These are phyloP conservation scores for Fusarium chuoi DNA, from an alignment of 2,329 filamentous ascomycete species.

Conservation along the genomic window DNA sequence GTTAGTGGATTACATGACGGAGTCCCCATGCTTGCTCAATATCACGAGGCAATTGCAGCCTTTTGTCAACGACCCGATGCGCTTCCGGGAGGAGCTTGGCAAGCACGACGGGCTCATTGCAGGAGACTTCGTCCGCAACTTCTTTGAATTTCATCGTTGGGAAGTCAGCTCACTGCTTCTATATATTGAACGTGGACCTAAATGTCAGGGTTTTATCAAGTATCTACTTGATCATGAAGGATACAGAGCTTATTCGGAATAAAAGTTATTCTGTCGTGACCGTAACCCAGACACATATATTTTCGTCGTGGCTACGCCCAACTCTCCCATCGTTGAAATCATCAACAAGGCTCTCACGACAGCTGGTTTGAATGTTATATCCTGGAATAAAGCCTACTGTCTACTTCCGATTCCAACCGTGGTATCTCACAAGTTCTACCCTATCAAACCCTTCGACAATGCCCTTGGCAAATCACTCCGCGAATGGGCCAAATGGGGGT, in stretches of 20 bases:
- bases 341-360: neutral
- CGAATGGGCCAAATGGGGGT: neutral
- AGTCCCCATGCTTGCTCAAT: neutral
- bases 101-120: neutral
- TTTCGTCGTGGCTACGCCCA: neutral
- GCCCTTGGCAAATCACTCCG: neutral
- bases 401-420: neutral
- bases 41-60: neutral
- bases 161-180: neutral
- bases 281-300: neutral
- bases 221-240: neutral
- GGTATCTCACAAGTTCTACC: neutral
- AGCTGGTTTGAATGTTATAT: neutral
- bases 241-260: neutral
- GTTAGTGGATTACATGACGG: neutral
- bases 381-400: slow-evolving; percentile 2
- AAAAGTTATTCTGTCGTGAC: neutral
- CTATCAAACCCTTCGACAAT: neutral
- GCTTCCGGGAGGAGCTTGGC: neutral
- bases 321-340: neutral
- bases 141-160: neutral
- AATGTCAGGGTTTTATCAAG: neutral
- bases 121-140: neutral
- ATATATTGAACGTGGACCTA: neutral
- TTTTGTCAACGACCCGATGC: neutral